These are phyloP conservation scores for Penicillium griseofulvum DNA, from an alignment of 2,329 filamentous ascomycete genomes.

Conservation along the genomic window DNA sequence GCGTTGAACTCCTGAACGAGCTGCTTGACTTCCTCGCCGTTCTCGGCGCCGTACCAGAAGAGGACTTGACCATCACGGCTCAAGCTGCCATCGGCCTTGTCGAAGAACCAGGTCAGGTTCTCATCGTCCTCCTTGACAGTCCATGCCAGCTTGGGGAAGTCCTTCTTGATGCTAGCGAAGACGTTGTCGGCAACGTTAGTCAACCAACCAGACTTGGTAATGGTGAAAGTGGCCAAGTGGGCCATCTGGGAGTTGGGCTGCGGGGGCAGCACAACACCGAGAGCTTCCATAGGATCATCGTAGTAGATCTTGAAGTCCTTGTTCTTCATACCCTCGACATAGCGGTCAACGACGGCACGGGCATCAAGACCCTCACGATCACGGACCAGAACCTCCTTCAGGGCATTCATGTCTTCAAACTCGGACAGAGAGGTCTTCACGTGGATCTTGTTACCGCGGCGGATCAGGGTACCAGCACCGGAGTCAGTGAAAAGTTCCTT, in stretches of 20 bases:
- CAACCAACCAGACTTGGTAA: conserved; percentile 91
- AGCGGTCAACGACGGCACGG: conserved; percentile 79
- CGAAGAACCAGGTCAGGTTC: conserved; percentile 97
- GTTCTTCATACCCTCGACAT: conserved; percentile 72
- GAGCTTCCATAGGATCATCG: conserved; percentile 88
- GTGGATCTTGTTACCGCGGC: conserved; percentile 84
- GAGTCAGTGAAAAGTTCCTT: conserved; percentile 97
- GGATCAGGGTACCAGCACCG: conserved; percentile 87
- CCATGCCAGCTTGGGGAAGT: conserved; percentile 88
- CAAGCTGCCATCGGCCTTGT: conserved; percentile 91
- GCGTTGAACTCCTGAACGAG: conserved; percentile 82
- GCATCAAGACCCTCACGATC: conserved; percentile 81
- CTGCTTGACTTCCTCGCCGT: conserved; percentile 74
- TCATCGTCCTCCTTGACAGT: conserved; percentile 95
- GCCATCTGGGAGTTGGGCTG: conserved; percentile 65
- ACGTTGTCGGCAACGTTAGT: conserved; percentile 95
- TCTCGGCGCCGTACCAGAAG: conserved; percentile 92
- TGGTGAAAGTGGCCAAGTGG: conserved; percentile 84
- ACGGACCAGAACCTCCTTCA: conserved; percentile 79
- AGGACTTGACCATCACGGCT: conserved; percentile 82
- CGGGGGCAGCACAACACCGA: conserved; percentile 82
- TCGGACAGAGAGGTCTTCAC: conserved; percentile 68
- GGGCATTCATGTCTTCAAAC: conserved; percentile 70
- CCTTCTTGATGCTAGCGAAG: conserved; percentile 89
- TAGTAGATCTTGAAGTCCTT: conserved; percentile 90